Conservation (phyloP, 257 asterid species). For the Fraxinus cuspidata region DNA sequence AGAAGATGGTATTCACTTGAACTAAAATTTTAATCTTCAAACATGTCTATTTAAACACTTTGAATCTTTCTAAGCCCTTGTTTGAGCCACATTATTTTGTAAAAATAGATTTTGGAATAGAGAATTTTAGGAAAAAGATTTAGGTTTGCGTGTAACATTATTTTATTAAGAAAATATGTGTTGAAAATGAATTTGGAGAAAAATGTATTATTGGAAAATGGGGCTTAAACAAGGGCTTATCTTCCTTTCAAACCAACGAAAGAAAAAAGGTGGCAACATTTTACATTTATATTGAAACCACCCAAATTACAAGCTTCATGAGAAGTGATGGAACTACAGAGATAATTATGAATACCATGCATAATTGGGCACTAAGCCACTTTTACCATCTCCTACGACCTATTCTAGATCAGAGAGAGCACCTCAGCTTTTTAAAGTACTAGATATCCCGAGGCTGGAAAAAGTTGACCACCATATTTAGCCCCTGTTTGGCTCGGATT, state of each 20-base stretch:
- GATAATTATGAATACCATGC: background rate
- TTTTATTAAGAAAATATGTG: too few species aligned
- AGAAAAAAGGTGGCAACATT: background rate
- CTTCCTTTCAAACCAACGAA: background rate
- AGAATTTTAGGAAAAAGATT: too few species aligned
- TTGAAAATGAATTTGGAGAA: too few species aligned
- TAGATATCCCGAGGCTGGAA: background rate
- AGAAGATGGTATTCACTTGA: background rate
- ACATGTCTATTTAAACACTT: background rate
- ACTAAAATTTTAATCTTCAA: background rate
- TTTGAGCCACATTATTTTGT: too few species aligned
- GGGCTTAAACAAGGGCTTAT: background rate
- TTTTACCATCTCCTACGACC: background rate
- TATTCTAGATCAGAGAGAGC: background rate
- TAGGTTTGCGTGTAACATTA: too few species aligned
- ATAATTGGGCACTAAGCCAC: background rate
- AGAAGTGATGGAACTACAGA: constrained; percentile 5
- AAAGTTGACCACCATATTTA: background rate
- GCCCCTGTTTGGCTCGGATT: too few species aligned
- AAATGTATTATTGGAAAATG: too few species aligned
- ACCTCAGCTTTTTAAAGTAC: background rate
- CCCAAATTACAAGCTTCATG: background rate
- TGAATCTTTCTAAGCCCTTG: background rate
- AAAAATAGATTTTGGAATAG: too few species aligned
- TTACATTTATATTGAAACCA: background rate